Conservation (phyloP, 352 stramenopile species). For the Pythium dissimile region DNA sequence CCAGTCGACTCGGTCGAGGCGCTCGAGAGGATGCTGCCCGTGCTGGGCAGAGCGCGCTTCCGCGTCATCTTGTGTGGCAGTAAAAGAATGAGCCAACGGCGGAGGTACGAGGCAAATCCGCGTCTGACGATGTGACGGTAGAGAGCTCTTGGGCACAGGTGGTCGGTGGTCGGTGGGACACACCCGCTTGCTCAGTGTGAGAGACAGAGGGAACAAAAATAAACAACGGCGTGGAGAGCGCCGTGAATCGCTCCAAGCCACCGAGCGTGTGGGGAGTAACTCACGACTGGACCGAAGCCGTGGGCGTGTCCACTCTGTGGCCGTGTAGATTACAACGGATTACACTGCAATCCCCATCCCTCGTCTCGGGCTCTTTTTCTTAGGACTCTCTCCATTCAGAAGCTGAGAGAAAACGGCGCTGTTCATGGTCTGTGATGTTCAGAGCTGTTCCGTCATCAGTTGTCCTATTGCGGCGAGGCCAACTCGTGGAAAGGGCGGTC, state of each 20-base stretch:
- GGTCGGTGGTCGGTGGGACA: constrained; percentile 3
- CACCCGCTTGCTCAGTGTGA: background rate
- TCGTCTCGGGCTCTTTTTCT: background rate
- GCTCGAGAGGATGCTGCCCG: constrained; percentile 42
- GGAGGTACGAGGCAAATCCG: background rate
- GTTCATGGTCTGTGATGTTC: constrained; percentile 21
- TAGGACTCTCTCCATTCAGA: constrained; percentile 1
- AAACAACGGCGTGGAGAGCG: background rate
- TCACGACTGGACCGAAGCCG: too few species aligned
- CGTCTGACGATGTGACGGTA: constrained; percentile 6
- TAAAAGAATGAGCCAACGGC: background rate
- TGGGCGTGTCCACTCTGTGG: background rate
- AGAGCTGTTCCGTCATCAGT: constrained; percentile 12
- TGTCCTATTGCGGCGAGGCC: constrained; percentile 1
- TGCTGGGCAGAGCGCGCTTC: constrained; percentile 23
- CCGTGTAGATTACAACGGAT: too few species aligned
- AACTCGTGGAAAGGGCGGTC: background rate
- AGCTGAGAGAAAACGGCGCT: constrained; percentile 1
- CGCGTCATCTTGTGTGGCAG: constrained; percentile 21
- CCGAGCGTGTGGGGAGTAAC: too few species aligned
- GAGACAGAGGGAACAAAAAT: background rate
- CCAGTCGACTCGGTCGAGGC: constrained; percentile 34
- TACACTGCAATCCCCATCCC: too few species aligned
- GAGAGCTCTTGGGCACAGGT: too few species aligned
- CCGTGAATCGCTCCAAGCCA: background rate